Base-by-base conservation (phyloP, 768 basidiomycete species). In the Psilocybe tampanensis region DNA sequence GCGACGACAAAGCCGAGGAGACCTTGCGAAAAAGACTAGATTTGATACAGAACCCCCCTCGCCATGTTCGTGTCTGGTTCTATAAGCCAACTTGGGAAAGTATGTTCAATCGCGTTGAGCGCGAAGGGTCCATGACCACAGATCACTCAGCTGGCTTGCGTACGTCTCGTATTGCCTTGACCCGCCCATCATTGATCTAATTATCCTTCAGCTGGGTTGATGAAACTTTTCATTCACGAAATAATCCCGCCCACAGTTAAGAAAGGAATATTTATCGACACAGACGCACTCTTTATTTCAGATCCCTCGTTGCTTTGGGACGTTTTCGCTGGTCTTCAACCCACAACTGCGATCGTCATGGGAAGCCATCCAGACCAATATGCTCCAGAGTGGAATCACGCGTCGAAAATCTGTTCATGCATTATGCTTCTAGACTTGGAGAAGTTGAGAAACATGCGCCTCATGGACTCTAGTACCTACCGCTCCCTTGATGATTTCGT, bases 221-320 rank as follows among this genome's bases (percentile, higher is more conserved):
- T 81, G 77, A 82, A 83, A 61, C 69, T 83, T 18, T 81, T 83
- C 66, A 71, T 82, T 43, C 80, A 82, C 59, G 80, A 83, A 63
- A 73, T 82, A 13, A 64, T 82, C 44, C 80, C 80, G 4, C 57
- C 70, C 5, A 64, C 67, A 24, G 74, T 81, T 45, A 69, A 71
- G 55, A 78, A 72, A 63, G 74, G 74, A n/a, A 80, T 82, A 54
- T 83, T 73, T 61, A 64, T 83, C 52, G 81, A 83, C 66, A 81
- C 80, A 8, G 81, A 83, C 62, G 79, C 81, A 1, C 69, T 82
- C 54, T 78, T 82, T 66, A 73, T 81, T 47, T 66, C 74, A 13
- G 79, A 83, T 59, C 77, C 81, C 2, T 67, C 70, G 9, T 69
- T 80, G 32, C 73, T 81, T 18, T 81, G 80, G 80, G 68, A 75